A percentile compares a stretch with the other conserved stretches of the same genome.
Evolutionary conservation across 495 filamentous ascomycete genomes (phyloP).

Genomic region (Penicillium cinerascens): DNA sequence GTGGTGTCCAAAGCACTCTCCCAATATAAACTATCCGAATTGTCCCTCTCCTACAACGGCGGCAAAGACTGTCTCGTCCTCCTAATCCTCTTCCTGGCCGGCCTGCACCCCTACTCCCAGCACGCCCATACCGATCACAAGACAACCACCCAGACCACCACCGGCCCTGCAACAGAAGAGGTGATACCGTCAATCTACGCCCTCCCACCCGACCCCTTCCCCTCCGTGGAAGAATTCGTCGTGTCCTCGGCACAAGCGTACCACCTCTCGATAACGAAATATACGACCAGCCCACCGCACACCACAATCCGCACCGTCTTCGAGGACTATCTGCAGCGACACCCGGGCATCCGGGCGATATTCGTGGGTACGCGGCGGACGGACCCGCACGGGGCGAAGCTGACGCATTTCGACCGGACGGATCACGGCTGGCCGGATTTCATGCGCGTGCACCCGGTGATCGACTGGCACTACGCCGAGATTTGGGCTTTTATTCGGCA

Average conservation of each 20-base stretch:
- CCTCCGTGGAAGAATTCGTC: conserved; percentile 83
- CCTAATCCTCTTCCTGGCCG: conserved; percentile 80
- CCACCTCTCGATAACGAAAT: conserved; percentile 71
- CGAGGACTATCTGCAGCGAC: conserved; percentile 64
- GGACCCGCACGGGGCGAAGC: conserved; percentile 77
- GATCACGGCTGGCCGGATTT: conserved; percentile 90
- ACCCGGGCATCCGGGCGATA: conserved; percentile 67
- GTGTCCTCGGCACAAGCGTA: conserved; percentile 57
- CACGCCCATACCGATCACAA: conserved; percentile 4
- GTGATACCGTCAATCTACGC: conserved; percentile 83
- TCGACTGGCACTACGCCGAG: conserved; percentile 96
- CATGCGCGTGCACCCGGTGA: conserved; percentile 89
- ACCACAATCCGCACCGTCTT: conserved; percentile 63
- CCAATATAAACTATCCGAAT: conserved; percentile 67
- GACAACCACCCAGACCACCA: neutral
- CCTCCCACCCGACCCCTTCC: conserved; percentile 73
- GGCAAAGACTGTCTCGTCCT: conserved; percentile 97
- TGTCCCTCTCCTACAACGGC: conserved; percentile 95
- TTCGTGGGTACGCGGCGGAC: conserved; percentile 91
- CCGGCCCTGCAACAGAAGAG: neutral
- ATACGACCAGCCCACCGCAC: conserved; percentile 54
- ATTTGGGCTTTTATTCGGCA: conserved; percentile 91
- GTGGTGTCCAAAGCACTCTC: conserved; percentile 70
- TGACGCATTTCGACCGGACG: conserved; percentile 80
- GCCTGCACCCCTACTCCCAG: conserved; percentile 41